phyloP scores from a whole-genome alignment of 2,329 filamentous ascomycete genomes.

The Alternaria triticina region DNA sequence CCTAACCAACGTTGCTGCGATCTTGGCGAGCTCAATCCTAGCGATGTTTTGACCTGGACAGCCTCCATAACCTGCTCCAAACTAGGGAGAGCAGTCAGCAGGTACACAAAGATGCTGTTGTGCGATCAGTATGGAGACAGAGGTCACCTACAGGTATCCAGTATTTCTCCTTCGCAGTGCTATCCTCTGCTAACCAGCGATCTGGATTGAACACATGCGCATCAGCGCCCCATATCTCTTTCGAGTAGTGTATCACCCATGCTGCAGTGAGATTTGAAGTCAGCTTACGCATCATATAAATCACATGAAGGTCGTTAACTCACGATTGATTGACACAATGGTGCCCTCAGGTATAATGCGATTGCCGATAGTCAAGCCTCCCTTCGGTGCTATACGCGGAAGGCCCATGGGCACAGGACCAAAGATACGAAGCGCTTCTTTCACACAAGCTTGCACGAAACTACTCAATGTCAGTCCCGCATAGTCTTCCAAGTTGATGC shows the following conservation, averaged over 20 bases:
- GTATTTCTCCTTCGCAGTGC: background rate
- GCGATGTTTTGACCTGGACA: constrained; percentile 48
- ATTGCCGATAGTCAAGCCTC: constrained; percentile 37
- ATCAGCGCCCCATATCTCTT: background rate
- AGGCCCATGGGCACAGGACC: constrained; percentile 38
- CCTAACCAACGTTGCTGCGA: constrained; percentile 39
- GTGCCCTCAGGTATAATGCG: background rate
- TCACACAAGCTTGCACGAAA: constrained; percentile 22
- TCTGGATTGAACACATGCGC: background rate
- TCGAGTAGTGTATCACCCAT: background rate
- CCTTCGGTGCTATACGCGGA: constrained; percentile 36
- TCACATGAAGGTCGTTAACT: no score
- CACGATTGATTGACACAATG: background rate
- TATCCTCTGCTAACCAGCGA: background rate
- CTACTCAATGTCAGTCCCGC: background rate
- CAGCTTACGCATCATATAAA: no score
- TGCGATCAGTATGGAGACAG: rapidly evolving
- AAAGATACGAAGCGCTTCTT: constrained; percentile 49
- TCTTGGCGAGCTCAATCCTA: constrained; percentile 46
- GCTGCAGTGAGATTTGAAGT: background rate
- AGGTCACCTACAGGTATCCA: background rate
- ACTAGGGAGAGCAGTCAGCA: constrained; percentile 18
- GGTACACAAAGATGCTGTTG: rapidly evolving
- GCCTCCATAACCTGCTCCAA: constrained; percentile 47
- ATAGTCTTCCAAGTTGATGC: no score